Evolutionary conservation across 2,329 filamentous ascomycete genomes (phyloP).

Genomic region (Paraphaeosphaeria sporulosa): DNA sequence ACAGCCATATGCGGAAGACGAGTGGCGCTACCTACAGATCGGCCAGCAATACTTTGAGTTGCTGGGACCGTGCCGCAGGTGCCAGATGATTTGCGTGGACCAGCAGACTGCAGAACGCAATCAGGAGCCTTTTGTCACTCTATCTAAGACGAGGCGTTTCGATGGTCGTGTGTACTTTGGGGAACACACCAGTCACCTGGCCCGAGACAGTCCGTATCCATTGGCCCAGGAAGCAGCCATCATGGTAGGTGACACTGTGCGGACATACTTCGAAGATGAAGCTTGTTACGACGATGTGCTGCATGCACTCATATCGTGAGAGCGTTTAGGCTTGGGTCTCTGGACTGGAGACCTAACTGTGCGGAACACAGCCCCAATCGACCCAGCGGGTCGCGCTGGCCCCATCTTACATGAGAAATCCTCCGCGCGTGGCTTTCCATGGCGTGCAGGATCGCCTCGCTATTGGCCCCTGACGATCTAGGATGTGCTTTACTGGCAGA

Average conservation of each 20-base stretch:
- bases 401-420: conserved; percentile 28
- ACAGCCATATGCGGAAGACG: conserved; percentile 79
- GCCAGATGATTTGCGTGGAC: conserved; percentile 96
- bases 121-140: conserved; percentile 85
- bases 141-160: conserved; percentile 85
- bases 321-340: conserved; percentile 23
- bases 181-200: conserved; percentile 67
- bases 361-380: conserved; percentile 26
- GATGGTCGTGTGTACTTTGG: conserved; percentile 91
- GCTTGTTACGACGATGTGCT: conserved; percentile 32
- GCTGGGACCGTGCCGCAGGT: conserved; percentile 84
- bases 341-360: conserved; percentile 16
- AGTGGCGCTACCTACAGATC: conserved; percentile 74
- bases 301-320: conserved; percentile 35
- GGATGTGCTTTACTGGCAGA: conserved; percentile 29
- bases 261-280: conserved; percentile 40
- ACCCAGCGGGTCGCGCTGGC: conserved; percentile 19
- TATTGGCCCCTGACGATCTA: conserved; percentile 33
- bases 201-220: conserved; percentile 30
- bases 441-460: conserved; percentile 21
- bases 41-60: conserved; percentile 72
- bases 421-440: conserved; percentile 41
- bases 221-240: conserved; percentile 48
- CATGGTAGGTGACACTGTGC: conserved; percentile 47
- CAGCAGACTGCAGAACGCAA: conserved; percentile 79